Evolutionary conservation across 345 rosid species (phyloP), one percentile per base, ranked within the genome.

Genomic region (Lepidium didymum): DNA sequence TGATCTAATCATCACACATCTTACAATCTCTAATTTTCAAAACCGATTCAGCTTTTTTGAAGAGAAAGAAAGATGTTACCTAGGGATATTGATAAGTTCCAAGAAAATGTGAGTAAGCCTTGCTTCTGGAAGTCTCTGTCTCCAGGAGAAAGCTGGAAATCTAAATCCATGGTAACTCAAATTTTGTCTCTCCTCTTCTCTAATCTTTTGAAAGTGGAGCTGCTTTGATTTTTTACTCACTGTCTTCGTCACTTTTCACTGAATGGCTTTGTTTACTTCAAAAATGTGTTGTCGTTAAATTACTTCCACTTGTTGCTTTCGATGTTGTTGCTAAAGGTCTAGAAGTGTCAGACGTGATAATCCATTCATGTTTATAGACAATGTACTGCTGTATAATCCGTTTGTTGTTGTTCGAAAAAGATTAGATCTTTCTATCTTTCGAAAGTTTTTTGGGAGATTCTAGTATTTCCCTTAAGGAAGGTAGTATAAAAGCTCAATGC

Each of bases 81-180:
- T 0, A 38, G 13, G 29, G 10, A 29, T 47, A 2, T 3, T 29
- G 59, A 16, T 7, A 40, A 29, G 70, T 3, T 54, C 6, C 10
- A 57, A 23, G 38, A 2, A 40, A 41, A 29, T n/a, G 44, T 40
- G 21, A 49, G 29, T 21, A 49, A 64, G 53, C 71, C 60, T 40
- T 12, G 55, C 47, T 73, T 73, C 67, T 49, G 31, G 47, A 73
- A 73, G 67, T 73, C 34, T 58, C 53, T 25, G 19, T 4, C 54
- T 58, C 36, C 12, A 3, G 65, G 77, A 21, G 41, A 50, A 21
- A 21, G 1, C 4, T 73, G 77, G 77, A 73, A 53, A 42, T 41
- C 67, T 8, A 42, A 73, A n/a, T 50, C 55, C 46, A 50, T 64
- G 77, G 77, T 73, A 57, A 64, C 41, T 45, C 54, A 31, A 10